phyloP scores from a whole-genome alignment of 352 stramenopile genomes.

The Phytophthora colocasiae region DNA sequence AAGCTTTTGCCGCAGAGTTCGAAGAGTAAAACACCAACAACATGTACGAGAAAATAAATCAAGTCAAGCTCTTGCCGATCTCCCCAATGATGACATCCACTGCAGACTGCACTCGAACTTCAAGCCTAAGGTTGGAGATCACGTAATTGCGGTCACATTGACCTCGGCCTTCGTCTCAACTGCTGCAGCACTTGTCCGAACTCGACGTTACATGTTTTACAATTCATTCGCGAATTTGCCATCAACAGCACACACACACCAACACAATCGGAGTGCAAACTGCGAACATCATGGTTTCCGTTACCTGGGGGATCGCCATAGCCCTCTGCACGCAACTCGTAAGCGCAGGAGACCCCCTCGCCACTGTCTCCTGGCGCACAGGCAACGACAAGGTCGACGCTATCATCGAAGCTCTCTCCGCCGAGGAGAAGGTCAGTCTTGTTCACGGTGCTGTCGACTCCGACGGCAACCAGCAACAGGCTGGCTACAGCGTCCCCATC shows the following conservation, averaged over 20 bases:
- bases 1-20: too few relatives aligned
- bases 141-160: too few relatives aligned
- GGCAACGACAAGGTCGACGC: slow-evolving; percentile 43
- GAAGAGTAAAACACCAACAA: too few relatives aligned
- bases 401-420: slow-evolving; percentile 32
- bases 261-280: slow-evolving; percentile 1
- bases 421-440: slow-evolving; percentile 39
- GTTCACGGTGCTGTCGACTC: slow-evolving; percentile 34
- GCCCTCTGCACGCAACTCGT: slow-evolving; percentile 27
- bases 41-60: too few relatives aligned
- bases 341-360: slow-evolving; percentile 29
- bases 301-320: slow-evolving; percentile 37
- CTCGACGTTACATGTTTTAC: too few relatives aligned
- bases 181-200: too few relatives aligned
- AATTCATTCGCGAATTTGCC: slow-evolving; percentile 25
- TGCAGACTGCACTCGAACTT: too few relatives aligned
- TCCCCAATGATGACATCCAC: too few relatives aligned
- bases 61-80: too few relatives aligned
- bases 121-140: too few relatives aligned
- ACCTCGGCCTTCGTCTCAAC: too few relatives aligned
- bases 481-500: slow-evolving; percentile 35
- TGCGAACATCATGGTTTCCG: slow-evolving; percentile 29
- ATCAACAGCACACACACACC: slow-evolving; percentile 6
- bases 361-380: slow-evolving; percentile 34
- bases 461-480: slow-evolving; percentile 38